Base-by-base conservation (phyloP, 306 rosid species). In the Dalbergia cochinchinensis region DNA sequence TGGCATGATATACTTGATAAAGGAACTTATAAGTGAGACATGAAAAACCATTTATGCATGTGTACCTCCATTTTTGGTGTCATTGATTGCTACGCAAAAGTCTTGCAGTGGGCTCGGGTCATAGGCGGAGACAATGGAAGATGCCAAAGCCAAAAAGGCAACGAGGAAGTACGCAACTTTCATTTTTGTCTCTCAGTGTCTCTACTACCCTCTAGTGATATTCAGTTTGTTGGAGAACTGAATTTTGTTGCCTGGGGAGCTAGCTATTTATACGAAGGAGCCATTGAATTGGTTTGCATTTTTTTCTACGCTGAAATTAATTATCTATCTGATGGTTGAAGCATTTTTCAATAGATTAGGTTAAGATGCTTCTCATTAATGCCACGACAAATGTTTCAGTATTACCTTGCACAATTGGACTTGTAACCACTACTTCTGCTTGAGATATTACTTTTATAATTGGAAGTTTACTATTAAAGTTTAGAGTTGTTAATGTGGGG, bases 71-170 rank as follows among this genome's bases (percentile, higher is more conserved):
- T 3, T 68, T 61, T 68, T 79, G 57, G 81, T 74, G 14, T 83
- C 87, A 74, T 79, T 68, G 72, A 79, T 68, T 39, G 80, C 83
- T 3, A 83, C 83, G 78, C 86, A 83, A 4, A 83, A 73, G 67
- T 83, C 86, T 68, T 83, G 86, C 4, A 83, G 34, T 13, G 83
- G 83, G 78, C 83, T 78, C 1, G 86, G 86, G 16, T 83, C 86
- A 74, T 74, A 83, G 51, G 87, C 84, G 68, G 66, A 79, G 79
- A 58, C 69, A 69, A 61, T 8, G 12, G 79, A 83, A 37, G 78
- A 73, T 48, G 77, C 78, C 65, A 73, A 78, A 73, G 73, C 73
- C 73, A 67, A 73, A 8, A 83, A 41, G 5, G n/a, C 73, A 50
- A 73, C 26, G 0, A 78, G 3, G 6, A 44, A 54, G 55, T 59